These are phyloP conservation scores for Diaporthe destruens DNA, from an alignment of 2,329 filamentous ascomycete genomes.

Conservation along the genomic window DNA sequence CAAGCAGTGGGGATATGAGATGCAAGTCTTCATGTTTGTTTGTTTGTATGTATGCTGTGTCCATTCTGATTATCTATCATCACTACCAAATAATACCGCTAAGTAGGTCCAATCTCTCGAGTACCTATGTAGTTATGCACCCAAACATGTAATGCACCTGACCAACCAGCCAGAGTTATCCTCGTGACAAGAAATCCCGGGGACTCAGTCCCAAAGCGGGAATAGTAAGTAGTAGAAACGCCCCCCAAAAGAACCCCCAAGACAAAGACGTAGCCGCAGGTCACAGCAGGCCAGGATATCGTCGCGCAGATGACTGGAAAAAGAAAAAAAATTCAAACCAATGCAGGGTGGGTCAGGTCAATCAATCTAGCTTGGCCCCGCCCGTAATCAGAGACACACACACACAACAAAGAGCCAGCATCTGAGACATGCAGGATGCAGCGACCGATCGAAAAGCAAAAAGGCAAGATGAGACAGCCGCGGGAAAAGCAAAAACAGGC, in stretches of 20 bases:
- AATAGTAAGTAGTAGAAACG: too few relatives aligned
- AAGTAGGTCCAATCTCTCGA: background rate
- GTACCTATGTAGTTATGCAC: background rate
- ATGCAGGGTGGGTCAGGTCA: background rate
- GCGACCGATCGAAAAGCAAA: background rate
- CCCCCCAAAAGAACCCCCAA: too few relatives aligned
- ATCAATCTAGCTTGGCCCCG: conserved; percentile 15
- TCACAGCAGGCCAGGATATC: conserved; percentile 18
- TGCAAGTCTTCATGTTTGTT: too few relatives aligned
- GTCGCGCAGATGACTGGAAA: background rate
- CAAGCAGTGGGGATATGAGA: background rate
- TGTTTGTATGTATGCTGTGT: background rate
- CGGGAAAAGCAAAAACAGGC: background rate
- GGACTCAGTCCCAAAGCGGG: background rate
- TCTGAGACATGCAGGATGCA: conserved; percentile 18
- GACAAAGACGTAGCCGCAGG: background rate
- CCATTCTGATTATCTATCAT: conserved; percentile 28
- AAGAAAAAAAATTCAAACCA: background rate
- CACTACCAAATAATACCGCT: conserved; percentile 7
- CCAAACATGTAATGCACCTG: background rate
- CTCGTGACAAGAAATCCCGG: background rate
- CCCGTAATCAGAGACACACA: background rate
- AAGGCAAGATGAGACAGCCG: too few relatives aligned
- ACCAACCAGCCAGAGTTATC: conserved; percentile 2
- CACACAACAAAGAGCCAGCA: too few relatives aligned